A percentile compares a stretch with the other conserved stretches of the same genome.
These are phyloP conservation scores for Salix dunnii DNA, from an alignment of 345 rosid species.

Conservation along the genomic window DNA sequence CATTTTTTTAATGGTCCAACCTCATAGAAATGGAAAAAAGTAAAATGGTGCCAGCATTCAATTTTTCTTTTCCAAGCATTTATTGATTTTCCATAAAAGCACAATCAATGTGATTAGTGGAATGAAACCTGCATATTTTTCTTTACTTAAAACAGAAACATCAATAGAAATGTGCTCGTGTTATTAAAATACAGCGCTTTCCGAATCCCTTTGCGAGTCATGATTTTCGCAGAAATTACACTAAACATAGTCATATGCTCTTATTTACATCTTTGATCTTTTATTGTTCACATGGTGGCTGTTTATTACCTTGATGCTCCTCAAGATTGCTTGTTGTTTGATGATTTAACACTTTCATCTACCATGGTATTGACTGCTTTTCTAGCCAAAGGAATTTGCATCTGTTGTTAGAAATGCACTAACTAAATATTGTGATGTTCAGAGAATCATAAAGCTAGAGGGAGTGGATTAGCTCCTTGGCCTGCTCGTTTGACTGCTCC, in stretches of 20 bases:
- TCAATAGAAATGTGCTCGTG: neutral
- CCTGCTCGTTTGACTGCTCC: conserved; percentile 84
- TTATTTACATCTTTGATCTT: neutral
- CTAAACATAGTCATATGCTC: neutral
- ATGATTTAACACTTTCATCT: neutral
- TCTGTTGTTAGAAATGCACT: neutral
- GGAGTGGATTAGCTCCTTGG: conserved; percentile 97
- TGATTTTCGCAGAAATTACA: neutral
- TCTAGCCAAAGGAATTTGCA: neutral
- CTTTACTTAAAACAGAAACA: neutral
- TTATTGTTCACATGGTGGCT: neutral
- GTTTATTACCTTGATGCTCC: neutral
- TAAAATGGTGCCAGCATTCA: neutral
- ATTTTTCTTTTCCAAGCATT: too few species aligned
- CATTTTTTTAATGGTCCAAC: neutral
- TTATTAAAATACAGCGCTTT: neutral
- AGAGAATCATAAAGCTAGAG: conserved; percentile 42
- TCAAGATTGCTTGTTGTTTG: neutral
- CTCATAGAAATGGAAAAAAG: neutral
- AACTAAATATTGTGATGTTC: neutral
- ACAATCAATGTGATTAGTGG: too few species aligned
- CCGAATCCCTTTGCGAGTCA: too few species aligned
- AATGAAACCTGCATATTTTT: too few species aligned
- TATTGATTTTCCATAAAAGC: too few species aligned
- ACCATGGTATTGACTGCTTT: neutral